These are phyloP conservation scores for Stenocarpella maydis DNA, from an alignment of 2,329 filamentous ascomycete species.

Conservation along the genomic window DNA sequence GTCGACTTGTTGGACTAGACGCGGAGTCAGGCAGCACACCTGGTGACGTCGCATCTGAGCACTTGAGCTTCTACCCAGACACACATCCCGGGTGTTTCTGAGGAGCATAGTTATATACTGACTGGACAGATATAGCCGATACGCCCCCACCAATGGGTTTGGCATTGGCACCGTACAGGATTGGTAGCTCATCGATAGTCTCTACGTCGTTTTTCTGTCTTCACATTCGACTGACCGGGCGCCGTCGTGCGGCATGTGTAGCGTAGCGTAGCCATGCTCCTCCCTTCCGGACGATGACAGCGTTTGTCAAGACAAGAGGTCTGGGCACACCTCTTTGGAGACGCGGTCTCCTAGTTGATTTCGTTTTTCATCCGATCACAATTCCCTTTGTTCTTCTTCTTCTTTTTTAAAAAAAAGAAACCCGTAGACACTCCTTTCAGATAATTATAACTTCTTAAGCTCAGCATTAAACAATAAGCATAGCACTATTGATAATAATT, in stretches of 20 bases:
- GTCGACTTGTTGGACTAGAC: not conserved
- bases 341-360: not conserved
- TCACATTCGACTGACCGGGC: not conserved
- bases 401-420: too few species aligned
- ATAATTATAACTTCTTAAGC: too few species aligned
- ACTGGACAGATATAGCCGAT: not conserved
- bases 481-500: too few species aligned
- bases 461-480: too few species aligned
- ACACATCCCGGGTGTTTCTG: not conserved
- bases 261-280: not conserved
- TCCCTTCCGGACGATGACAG: slow-evolving; percentile 1
- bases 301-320: not conserved
- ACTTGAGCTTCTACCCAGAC: not conserved
- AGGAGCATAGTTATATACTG: not conserved
- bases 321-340: slow-evolving; percentile 4
- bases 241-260: not conserved
- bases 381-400: too few species aligned
- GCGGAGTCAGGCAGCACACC: not conserved
- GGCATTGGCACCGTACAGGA: not conserved
- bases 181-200: not conserved
- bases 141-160: not conserved
- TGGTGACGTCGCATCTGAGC: too few species aligned
- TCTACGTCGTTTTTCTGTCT: not conserved
- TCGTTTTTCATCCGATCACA: too few species aligned
- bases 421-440: too few species aligned